Evolutionary conservation across 176 grass and related monocot species (phyloP), one percentile per base, ranked within the genome.

Genomic region (Typha latifolia): DNA sequence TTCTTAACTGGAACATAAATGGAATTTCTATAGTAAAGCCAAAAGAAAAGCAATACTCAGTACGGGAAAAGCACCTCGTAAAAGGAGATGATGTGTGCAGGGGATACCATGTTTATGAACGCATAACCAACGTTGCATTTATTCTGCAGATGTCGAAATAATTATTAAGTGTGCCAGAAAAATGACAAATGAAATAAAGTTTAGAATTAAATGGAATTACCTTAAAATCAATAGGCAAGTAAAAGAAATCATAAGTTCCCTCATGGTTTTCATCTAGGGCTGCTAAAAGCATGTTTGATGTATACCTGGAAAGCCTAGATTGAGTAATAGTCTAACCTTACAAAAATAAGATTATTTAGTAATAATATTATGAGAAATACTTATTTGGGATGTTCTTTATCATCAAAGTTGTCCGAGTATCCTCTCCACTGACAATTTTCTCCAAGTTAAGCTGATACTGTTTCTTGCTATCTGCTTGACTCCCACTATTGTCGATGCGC

Each of bases 71-170:
- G 62, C 11, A 93, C 94, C 95, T 99, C 67, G 62, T 85, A 99
- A 63, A 99, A 94, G 8, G 95, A 83, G 67, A 90, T 18, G n/a
- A 99, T 99, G 62, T 99, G 89, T 8, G 85, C 67, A 63, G 89
- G 84, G 14, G 81, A 93, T 57, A 82, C 77, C 95, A 99, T 90
- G 81, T 99, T 99, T 63, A 99, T 87, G 62, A 99, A 99, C 3
- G 95, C 95, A 77, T 99, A 99, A 15, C 95, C 95, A 31, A 94
- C 95, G 71, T 99, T 99, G 86, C 95, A 99, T 74, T 99, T 99
- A 63, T 99, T 99, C 95, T 99, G 86, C 71, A 81, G 18, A 78
- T 53, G 59, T 4, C 21, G 49, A 62, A 72, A 66, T 14, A 62
- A 63, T 69, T 12, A 16, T 15, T 15, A 61, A 67, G n/a, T 26